Base-by-base conservation (phyloP, 2,329 filamentous ascomycete genomes). In the Neoarthrinium moseri region DNA sequence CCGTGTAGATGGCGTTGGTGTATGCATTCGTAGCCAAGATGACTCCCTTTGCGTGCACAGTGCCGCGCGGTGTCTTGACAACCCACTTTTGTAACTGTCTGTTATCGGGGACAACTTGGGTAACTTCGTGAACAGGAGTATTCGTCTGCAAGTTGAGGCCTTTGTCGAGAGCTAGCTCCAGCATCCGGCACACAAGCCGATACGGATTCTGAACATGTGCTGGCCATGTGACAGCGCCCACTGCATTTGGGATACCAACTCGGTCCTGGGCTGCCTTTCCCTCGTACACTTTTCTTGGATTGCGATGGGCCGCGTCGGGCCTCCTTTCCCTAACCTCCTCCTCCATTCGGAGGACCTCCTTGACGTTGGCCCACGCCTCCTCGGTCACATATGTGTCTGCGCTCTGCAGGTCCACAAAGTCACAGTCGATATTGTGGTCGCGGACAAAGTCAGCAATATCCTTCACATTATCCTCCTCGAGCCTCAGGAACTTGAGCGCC, bases 21-120 rank as follows among this genome's bases (percentile, higher is more conserved):
- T 76, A 78, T 12, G 62, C 75, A 53, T 78, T 78, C 10, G 74
- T 78, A 5, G 74, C 74, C 26, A 78, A 58, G 20, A 78, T 63
- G 21, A 77, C 69, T 26, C 65, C 63, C 13, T 56, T 55, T 0
- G 71, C 67, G n/a, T 38, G 47, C 11, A 78, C 62, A 1, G 35
- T 49, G 7, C 74, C 75, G 10, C 68, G 61, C 4, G 59, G 46
- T 3, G 74, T 78, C 24, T 57, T 39, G 4, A 75, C 58, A 5
- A 39, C 36, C 70, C 70, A 74, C 3, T 17, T 47, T n/a, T 46
- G 49, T 0, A 47, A 45, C 17, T 26, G 11, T 12, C 47, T 52
- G 1, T 36, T 45, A 3, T 18, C 12, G 23, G 51, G 38, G 20
- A 46, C 32, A 18, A 24, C 13, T n/a, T 30, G 22, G 18, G 39